phyloP scores from a whole-genome alignment of 306 rosid species.

The Purshia tridentata region DNA sequence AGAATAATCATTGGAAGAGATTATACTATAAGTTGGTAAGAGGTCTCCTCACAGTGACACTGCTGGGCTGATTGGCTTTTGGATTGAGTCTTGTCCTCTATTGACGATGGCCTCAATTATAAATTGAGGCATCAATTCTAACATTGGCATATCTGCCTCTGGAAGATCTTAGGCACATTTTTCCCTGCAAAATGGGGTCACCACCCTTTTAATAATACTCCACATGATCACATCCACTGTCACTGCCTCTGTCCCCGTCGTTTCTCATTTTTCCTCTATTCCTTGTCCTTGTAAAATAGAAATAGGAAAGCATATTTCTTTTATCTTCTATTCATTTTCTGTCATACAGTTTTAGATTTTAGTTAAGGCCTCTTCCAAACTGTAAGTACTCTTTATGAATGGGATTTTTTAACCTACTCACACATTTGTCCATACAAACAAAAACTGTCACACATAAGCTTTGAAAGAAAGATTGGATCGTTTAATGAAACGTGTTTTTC shows the following conservation, averaged over 20 bases:
- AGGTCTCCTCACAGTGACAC: conserved; percentile 13
- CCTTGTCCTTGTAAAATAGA: too few species aligned
- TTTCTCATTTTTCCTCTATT: too few species aligned
- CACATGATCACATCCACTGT: not conserved
- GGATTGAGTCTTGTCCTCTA: not conserved
- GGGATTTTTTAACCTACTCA: too few species aligned
- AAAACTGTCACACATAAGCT: too few species aligned
- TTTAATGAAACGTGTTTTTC: too few species aligned
- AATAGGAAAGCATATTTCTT: too few species aligned
- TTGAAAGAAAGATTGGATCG: too few species aligned
- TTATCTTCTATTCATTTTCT: too few species aligned
- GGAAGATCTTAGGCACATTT: not conserved
- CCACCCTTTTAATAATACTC: not conserved
- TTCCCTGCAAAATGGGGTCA: conserved; percentile 11
- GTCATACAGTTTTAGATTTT: too few species aligned
- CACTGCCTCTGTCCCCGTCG: not conserved
- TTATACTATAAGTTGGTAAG: not conserved
- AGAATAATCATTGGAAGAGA: not conserved
- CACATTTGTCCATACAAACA: too few species aligned
- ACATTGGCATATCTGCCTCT: not conserved
- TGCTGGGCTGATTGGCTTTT: not conserved
- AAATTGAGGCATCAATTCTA: not conserved
- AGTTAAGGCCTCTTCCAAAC: too few species aligned
- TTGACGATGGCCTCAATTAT: not conserved
- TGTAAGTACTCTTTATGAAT: too few species aligned